Percentiles rank a stretch among this genome's conserved stretches.
Conservation (phyloP, 1,284 basidiomycete genomes). For the Marasmius sp. region DNA sequence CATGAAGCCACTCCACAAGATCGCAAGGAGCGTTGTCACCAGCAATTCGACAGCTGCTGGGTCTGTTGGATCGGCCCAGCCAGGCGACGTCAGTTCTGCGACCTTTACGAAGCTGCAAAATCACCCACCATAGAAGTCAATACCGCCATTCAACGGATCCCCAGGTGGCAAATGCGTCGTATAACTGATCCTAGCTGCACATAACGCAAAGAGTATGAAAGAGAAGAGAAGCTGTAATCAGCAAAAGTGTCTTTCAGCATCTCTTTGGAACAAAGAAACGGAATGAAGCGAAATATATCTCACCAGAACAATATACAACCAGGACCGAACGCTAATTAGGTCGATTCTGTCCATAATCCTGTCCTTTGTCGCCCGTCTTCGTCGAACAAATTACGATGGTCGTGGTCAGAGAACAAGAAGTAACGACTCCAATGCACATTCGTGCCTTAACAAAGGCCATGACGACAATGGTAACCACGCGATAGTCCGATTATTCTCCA, state of each 20-base stretch:
- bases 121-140: slow-evolving; percentile 58
- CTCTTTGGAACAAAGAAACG: not conserved
- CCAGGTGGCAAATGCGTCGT: slow-evolving; percentile 55
- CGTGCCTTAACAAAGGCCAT: no score
- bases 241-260: not conserved
- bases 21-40: slow-evolving; percentile 56
- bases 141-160: slow-evolving; percentile 63
- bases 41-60: slow-evolving; percentile 68
- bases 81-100: not conserved
- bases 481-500: no score
- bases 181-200: slow-evolving; percentile 40
- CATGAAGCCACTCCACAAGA: slow-evolving; percentile 64
- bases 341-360: not conserved
- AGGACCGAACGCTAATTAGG: not conserved
- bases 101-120: not conserved
- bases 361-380: not conserved
- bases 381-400: not conserved
- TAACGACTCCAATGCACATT: not conserved
- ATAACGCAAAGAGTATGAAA: slow-evolving; percentile 7
- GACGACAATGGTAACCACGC: no score
- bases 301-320: not conserved
- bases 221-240: slow-evolving; percentile 5
- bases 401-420: not conserved
- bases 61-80: slow-evolving; percentile 38
- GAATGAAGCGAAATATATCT: not conserved